Evolutionary conservation across 2,329 filamentous ascomycete genomes (phyloP), one percentile per base, ranked within the genome.

Genomic region (Fusarium liriodendri): DNA sequence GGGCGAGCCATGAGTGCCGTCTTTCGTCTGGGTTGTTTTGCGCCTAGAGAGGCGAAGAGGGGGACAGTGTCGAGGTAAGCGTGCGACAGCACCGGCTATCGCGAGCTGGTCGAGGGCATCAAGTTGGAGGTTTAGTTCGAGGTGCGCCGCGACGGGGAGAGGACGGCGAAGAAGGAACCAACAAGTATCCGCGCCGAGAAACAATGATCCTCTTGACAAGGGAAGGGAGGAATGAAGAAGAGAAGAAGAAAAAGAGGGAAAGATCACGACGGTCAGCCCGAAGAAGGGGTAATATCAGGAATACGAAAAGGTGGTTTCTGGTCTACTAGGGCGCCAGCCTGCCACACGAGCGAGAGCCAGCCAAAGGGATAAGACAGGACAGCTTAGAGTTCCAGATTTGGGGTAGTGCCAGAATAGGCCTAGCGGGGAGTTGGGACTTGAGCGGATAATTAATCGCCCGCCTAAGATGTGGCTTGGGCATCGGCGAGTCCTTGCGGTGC

Each of bases 1-100:
- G 88, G 85, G 81, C 88, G 86, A 80, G 87, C 86, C 88, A 89
- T 89, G 82, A 82, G 73, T 68, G 78, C 62, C 71, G 70, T 71
- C 29, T 40, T 61, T 62, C 62, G 22, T 66, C 61, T 60, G 52
- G 40, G 14, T 61, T 60, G 42, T 69, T 62, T 64, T 40, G 62
- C 62, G 62, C 57, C 35, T 52, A 35, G 32, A 40, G 22, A 67
- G 57, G 61, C 60, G 62, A 69, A 27, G 32, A 16, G 13, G 25
- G 47, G 33, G n/a, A 37, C 42, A 61, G 20, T n/a, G 22, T 60
- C 27, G 29, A 35, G 67, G 10, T 13, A 38, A 67, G 45, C 37
- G 67, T 68, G 69, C 65, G 69, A 75, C 66, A 63, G 64, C 68
- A 74, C 68, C 68, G 69, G 68, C 68, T 78, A 78, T 76, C 67